Evolutionary conservation across 441 rosid genomes (phyloP).

Genomic region (Flueggea neowawraea): DNA sequence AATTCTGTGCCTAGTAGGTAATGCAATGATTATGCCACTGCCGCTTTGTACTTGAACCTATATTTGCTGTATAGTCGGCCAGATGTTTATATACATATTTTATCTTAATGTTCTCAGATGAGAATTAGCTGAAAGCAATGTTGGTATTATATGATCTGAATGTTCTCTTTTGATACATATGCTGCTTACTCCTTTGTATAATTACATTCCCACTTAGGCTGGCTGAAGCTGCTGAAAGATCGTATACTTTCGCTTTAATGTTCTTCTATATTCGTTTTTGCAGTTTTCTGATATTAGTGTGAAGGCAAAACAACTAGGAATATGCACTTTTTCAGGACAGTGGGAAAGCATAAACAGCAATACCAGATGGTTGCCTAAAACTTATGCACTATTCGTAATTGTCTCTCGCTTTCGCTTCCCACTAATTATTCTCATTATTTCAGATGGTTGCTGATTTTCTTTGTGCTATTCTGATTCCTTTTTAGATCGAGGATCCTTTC

Average conservation of each 20-base stretch:
- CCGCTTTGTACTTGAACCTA: no score
- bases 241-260: background rate
- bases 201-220: no score
- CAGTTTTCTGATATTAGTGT: constrained; percentile 57
- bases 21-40: no score
- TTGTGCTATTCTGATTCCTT: constrained; percentile 1
- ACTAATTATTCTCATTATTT: background rate
- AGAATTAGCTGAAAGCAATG: no score
- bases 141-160: no score
- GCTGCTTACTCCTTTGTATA: no score
- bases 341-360: constrained; percentile 64
- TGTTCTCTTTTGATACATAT: no score
- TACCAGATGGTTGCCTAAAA: constrained; percentile 83
- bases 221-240: background rate
- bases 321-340: constrained; percentile 68
- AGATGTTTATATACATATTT: no score
- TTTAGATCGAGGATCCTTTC: constrained; percentile 90
- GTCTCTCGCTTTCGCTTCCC: constrained; percentile 5
- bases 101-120: no score
- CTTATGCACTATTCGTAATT: constrained; percentile 61
- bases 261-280: constrained; percentile 1
- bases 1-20: no score
- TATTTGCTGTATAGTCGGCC: no score
- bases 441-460: constrained; percentile 6
- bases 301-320: constrained; percentile 56